Evolutionary conservation across 1,284 basidiomycete species (phyloP).

Genomic region (Puccinia brachypodii): DNA sequence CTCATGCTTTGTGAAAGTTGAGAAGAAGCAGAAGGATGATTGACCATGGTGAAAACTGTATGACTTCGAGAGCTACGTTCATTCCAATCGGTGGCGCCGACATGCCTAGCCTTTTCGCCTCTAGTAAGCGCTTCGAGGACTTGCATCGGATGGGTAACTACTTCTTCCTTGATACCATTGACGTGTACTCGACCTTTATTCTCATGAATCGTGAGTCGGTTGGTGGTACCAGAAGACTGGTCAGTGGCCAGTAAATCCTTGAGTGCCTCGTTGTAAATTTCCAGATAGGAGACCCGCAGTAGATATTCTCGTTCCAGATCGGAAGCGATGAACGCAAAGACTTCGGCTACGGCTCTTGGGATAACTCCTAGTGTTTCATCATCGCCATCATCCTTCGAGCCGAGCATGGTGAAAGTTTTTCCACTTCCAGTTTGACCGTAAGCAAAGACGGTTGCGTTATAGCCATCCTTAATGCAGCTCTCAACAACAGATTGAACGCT

Average conservation of each 20-base stretch:
- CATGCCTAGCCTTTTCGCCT: slow-evolving; percentile 83
- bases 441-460: slow-evolving; percentile 90
- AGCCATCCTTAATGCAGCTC: slow-evolving; percentile 86
- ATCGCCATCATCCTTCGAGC: slow-evolving; percentile 61
- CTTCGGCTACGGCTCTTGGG: slow-evolving; percentile 73
- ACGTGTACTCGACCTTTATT: slow-evolving; percentile 58
- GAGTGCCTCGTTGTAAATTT: slow-evolving; percentile 65
- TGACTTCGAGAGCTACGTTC: slow-evolving; percentile 88
- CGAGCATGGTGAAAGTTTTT: slow-evolving; percentile 77
- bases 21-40: slow-evolving; percentile 48
- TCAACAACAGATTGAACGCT: slow-evolving; percentile 60
- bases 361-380: slow-evolving; percentile 88
- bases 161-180: slow-evolving; percentile 78
- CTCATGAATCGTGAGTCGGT: slow-evolving; percentile 41
- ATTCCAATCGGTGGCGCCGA: slow-evolving; percentile 93
- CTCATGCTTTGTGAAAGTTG: not conserved
- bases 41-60: slow-evolving; percentile 82
- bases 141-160: slow-evolving; percentile 82
- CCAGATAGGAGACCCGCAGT: slow-evolving; percentile 64
- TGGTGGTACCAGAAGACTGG: not conserved
- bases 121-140: slow-evolving; percentile 79
- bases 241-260: slow-evolving; percentile 59
- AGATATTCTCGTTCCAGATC: slow-evolving; percentile 58
- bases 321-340: slow-evolving; percentile 61
- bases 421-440: slow-evolving; percentile 85